Evolutionary conservation across 2,329 filamentous ascomycete genomes (phyloP).

Genomic region (Diaporthe citriasiana): DNA sequence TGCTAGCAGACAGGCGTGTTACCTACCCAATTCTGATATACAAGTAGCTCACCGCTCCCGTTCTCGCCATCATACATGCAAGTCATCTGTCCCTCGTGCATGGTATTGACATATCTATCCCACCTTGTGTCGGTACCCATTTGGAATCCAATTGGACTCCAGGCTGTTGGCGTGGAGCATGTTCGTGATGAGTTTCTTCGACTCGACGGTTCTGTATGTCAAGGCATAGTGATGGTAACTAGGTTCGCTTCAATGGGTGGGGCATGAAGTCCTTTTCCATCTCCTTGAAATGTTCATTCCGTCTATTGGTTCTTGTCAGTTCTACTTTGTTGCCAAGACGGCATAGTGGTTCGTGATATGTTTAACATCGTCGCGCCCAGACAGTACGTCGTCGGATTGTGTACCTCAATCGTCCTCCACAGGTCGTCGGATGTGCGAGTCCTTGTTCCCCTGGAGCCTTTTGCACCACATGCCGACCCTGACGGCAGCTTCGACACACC

Average conservation of each 20-base stretch:
- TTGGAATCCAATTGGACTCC: background rate
- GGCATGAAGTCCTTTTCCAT: background rate
- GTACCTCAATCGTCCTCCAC: background rate
- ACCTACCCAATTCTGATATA: background rate
- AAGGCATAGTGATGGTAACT: background rate
- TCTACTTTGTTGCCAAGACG: too few species aligned
- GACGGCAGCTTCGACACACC: background rate
- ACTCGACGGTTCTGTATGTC: too few species aligned
- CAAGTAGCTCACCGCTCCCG: background rate
- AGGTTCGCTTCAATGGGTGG: background rate
- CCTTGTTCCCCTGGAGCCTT: background rate
- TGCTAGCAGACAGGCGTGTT: background rate
- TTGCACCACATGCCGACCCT: background rate
- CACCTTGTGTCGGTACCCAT: too few species aligned
- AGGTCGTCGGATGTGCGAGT: background rate
- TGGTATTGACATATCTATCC: too few species aligned
- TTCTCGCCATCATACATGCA: background rate
- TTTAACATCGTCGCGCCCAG: background rate
- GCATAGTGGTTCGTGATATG: background rate
- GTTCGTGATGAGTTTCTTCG: background rate
- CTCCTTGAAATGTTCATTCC: slow-evolving; percentile 8
- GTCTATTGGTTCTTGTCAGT: background rate
- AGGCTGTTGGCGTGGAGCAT: background rate
- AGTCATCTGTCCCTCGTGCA: background rate
- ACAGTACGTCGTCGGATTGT: background rate